Base-by-base conservation (phyloP, 2,329 filamentous ascomycete genomes). In the Phialophora verrucosa region DNA sequence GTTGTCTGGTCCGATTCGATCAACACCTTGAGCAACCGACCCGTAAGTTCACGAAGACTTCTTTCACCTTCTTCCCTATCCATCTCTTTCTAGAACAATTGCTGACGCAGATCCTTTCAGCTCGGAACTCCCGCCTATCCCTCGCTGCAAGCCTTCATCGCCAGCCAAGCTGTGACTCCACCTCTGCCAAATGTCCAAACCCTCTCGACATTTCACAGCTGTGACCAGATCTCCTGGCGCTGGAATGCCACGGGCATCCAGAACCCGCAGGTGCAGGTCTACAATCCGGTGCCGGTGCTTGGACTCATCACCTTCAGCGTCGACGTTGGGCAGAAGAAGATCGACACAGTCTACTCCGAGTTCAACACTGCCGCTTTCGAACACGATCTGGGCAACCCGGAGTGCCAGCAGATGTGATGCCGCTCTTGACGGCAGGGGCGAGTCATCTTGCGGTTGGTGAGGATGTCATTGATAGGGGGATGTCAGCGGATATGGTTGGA, bases 291-390 rank as follows among this genome's bases (percentile, higher is more conserved):
- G 31, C 56, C 63, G 49, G 62, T 71, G 54, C 59, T 63, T n/a
- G 69, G 68, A 31, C 31, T 71, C 23, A 69, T 67, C 61, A 65
- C 47, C 1, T 59, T 71, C 27, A 64, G 63, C 31, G 68, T 71
- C 32, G 62, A 67, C 17, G 51, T 53, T 5, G 44, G 23, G 29
- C 57, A 49, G 6, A 47, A 58, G 6, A 61, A 70, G 63, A 70
- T 71, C 55, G 50, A 71, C 44, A 59, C 65, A 14, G 69, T 71
- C 38, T 71, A 68, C 59, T 69, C 67, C 14, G 69, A 71, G 56
- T 71, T 71, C 66, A 71, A 71, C 62, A 65, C 60, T n/a, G 65
- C 59, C 11, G 68, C 66, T 3, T 71, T 68, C 62, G 14, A 38
- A 29, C 23, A 31, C 35, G 59, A 69, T 38, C 35, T 62, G 0